Conservation (phyloP, 2,329 filamentous ascomycete genomes). For the Colletotrichum liaoningense region DNA sequence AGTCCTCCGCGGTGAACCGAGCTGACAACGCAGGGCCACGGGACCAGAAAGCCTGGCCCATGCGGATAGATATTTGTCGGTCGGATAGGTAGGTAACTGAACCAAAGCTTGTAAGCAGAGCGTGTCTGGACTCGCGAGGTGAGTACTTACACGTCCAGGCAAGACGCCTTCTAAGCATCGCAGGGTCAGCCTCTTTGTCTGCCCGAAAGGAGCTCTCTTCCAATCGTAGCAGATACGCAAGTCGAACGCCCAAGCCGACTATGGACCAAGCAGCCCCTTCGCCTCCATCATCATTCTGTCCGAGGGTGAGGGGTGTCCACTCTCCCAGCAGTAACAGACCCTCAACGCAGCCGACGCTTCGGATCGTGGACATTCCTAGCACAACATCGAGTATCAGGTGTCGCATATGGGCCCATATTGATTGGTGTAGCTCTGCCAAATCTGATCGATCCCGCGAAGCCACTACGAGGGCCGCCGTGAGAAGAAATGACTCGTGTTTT, state of each 20-base stretch:
- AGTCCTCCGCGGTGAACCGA: constrained; percentile 72
- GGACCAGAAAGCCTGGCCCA: constrained; percentile 80
- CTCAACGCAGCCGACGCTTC: constrained; percentile 73
- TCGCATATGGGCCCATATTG: constrained; percentile 18
- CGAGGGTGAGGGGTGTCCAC: constrained; percentile 75
- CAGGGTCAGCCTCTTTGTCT: constrained; percentile 4
- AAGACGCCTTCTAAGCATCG: constrained; percentile 63
- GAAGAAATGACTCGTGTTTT: constrained; percentile 71
- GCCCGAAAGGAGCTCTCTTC: constrained; percentile 50
- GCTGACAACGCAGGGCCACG: constrained; percentile 76
- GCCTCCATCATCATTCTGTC: constrained; percentile 62
- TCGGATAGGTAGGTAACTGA: constrained; percentile 51
- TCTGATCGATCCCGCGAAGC: constrained; percentile 72
- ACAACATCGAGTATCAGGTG: constrained; percentile 11
- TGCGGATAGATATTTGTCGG: constrained; percentile 75
- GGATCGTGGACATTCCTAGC: background rate
- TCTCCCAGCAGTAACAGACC: constrained; percentile 76
- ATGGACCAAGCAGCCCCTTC: constrained; percentile 85
- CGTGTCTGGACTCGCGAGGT: too few relatives aligned
- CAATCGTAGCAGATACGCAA: constrained; percentile 76
- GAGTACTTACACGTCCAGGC: constrained; percentile 68
- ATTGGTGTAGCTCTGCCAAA: background rate
- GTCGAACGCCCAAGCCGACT: constrained; percentile 74
- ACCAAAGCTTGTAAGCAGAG: too few relatives aligned
- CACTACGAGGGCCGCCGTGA: constrained; percentile 77